Conservation (phyloP, 2,329 filamentous ascomycete genomes). For the Talaromyces albobiverticillius region DNA sequence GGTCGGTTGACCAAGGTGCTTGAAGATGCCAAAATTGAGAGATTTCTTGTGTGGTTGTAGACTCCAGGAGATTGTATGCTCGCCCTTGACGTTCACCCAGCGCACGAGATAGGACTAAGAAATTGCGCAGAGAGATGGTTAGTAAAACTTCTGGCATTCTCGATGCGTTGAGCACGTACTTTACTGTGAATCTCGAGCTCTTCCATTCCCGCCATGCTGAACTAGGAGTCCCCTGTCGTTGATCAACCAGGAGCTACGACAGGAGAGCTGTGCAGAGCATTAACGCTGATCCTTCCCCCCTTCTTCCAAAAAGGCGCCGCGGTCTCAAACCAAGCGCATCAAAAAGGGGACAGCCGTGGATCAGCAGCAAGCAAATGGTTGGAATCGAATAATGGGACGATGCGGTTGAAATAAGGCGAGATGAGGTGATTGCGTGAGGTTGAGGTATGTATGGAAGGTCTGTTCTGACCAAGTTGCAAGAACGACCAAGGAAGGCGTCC, state of each 20-base stretch:
- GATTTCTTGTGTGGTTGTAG: constrained; percentile 98
- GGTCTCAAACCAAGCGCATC: too few species aligned
- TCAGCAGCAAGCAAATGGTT: too few species aligned
- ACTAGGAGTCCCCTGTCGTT: not conserved
- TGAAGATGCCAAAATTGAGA: constrained; percentile 97
- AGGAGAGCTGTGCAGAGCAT: not conserved
- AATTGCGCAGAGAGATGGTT: not conserved
- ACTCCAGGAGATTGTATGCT: constrained; percentile 95
- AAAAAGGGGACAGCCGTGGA: too few species aligned
- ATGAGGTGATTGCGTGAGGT: not conserved
- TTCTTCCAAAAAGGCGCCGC: too few species aligned
- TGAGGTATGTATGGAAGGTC: too few species aligned
- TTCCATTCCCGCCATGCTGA: constrained; percentile 84
- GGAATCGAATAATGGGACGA: not conserved
- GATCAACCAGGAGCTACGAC: not conserved
- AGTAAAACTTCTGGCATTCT: constrained; percentile 4
- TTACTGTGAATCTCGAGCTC: constrained; percentile 97
- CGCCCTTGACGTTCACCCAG: constrained; percentile 89
- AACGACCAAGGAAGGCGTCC: too few species aligned
- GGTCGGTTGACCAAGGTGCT: constrained; percentile 75
- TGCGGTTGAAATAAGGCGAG: not conserved
- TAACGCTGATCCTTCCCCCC: not conserved
- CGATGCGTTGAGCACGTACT: constrained; percentile 52
- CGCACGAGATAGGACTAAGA: constrained; percentile 91
- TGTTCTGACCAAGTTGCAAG: constrained; percentile 12